Evolutionary conservation across 192 early-diverging fungal species (phyloP).

Genomic region (Pecoramyces ruminantium): DNA sequence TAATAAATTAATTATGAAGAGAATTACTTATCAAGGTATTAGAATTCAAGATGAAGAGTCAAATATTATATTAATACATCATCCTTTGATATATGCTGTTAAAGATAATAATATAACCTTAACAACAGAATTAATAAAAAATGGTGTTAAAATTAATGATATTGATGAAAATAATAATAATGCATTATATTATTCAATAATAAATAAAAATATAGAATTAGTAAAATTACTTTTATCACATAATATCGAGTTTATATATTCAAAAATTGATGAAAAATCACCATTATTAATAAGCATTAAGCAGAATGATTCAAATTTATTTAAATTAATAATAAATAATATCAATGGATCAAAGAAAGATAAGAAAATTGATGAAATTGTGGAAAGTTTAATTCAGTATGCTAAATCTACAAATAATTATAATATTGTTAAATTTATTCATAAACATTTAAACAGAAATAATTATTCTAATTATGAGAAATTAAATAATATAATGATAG

Average conservation of each 20-base stretch:
- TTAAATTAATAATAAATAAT: not conserved
- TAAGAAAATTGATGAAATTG: not conserved
- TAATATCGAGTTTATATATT: not conserved
- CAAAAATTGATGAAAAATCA: not conserved
- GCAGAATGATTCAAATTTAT: not conserved
- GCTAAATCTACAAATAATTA: not conserved
- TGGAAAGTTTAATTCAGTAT: not conserved
- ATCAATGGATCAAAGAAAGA: not conserved
- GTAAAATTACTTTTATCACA: not conserved
- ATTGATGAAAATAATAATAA: not conserved
- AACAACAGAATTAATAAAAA: not conserved
- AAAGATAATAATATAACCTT: not conserved
- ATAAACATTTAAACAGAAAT: not conserved
- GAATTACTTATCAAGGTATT: not conserved
- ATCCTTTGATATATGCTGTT: not conserved
- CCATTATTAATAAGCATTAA: not conserved
- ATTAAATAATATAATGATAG: not conserved
- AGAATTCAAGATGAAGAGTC: not conserved
- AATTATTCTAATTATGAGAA: not conserved
- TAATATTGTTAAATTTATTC: not conserved
- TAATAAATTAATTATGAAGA: not conserved
- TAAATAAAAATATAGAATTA: not conserved
- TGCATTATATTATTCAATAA: not conserved
- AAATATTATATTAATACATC: not conserved
- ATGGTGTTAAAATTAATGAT: not conserved